phyloP scores from a whole-genome alignment of 371 early-diverging fungal species.

The Neoconidiobolus thromboides region DNA sequence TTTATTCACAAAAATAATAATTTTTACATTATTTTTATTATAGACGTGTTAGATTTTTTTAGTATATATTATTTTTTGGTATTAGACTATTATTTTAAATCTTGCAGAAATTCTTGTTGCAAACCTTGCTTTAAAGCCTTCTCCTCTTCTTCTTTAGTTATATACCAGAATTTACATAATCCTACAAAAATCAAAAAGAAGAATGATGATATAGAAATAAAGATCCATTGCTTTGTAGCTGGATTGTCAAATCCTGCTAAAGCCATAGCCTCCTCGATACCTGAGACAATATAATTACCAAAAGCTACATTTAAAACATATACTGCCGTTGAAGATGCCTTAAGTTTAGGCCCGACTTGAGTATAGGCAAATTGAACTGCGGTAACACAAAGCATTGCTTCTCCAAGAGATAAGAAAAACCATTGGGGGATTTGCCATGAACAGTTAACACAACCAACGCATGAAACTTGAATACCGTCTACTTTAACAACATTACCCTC shows the following conservation, averaged over 20 bases:
- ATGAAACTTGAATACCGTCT: neutral
- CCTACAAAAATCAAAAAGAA: neutral
- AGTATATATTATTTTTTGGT: too few relatives aligned
- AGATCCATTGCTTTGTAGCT: neutral
- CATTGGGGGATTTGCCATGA: conserved; percentile 30
- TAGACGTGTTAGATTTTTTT: too few relatives aligned
- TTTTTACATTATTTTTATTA: too few relatives aligned
- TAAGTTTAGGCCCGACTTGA: conserved; percentile 4
- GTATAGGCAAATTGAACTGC: conserved; percentile 25
- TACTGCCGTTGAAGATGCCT: conserved; percentile 14
- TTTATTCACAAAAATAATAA: too few relatives aligned
- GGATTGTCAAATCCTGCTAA: conserved; percentile 36
- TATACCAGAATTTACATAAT: conserved; percentile 2
- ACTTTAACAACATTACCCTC: neutral
- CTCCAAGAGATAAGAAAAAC: conserved; percentile 31
- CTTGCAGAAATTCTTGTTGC: too few relatives aligned
- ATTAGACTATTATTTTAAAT: too few relatives aligned
- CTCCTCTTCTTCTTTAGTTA: conserved; percentile 2
- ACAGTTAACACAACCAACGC: conserved; percentile 11
- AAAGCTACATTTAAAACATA: conserved; percentile 17
- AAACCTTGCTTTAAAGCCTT: too few relatives aligned
- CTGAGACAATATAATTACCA: conserved; percentile 7
- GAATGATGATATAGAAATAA: neutral
- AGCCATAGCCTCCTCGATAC: conserved; percentile 15
- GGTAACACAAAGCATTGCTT: conserved; percentile 30